Percentiles rank a stretch among this genome's conserved stretches.
Evolutionary conservation across 371 early-diverging fungal species (phyloP).

Genomic region (Dichotomocladium elegans): DNA sequence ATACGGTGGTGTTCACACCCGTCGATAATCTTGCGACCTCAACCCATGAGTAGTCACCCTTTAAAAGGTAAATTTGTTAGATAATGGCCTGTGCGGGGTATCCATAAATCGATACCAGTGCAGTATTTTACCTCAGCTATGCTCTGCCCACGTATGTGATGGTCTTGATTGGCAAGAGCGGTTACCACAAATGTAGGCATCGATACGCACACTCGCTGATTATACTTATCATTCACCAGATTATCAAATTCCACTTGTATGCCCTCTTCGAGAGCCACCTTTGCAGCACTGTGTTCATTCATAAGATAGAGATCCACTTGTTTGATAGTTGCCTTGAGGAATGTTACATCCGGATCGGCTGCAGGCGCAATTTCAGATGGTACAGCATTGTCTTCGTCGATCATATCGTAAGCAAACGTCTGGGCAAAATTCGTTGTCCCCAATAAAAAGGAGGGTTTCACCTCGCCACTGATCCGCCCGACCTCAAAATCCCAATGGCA

Average conservation of each 20-base stretch:
- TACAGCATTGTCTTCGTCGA: conserved; percentile 72
- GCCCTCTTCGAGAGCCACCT: conserved; percentile 54
- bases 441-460: conserved; percentile 61
- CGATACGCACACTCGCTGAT: conserved; percentile 54
- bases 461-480: conserved; percentile 67
- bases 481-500: conserved; percentile 72
- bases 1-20: conserved; percentile 60
- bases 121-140: conserved; percentile 1
- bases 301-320: conserved; percentile 63
- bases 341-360: conserved; percentile 62
- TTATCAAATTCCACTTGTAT: conserved; percentile 63
- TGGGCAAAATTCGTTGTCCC: conserved; percentile 57
- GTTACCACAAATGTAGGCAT: conserved; percentile 57
- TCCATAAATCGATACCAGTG: neutral
- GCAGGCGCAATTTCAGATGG: conserved; percentile 45
- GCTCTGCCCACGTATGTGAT: conserved; percentile 4
- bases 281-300: conserved; percentile 57
- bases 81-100: neutral
- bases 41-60: conserved; percentile 56
- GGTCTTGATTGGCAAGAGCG: conserved; percentile 51
- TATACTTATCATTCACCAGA: conserved; percentile 60
- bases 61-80: neutral
- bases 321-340: conserved; percentile 55
- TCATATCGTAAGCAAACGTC: conserved; percentile 64
- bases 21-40: conserved; percentile 66